phyloP scores from a whole-genome alignment of 1,284 basidiomycete species.

The Apiotrichum domesticum region DNA sequence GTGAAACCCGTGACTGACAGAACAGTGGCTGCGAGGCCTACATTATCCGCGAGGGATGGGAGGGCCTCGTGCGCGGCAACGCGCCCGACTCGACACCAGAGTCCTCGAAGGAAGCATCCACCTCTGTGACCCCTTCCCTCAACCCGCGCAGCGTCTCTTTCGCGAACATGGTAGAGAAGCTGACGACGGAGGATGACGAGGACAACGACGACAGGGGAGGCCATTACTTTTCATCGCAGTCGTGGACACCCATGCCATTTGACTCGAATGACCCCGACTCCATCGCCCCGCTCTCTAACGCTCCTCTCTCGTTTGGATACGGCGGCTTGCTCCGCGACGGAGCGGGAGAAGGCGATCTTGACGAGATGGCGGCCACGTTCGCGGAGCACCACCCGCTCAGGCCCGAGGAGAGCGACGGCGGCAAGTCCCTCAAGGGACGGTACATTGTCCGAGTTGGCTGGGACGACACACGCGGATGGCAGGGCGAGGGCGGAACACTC shows the following conservation, averaged over 20 bases:
- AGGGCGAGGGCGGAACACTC: constrained; percentile 89
- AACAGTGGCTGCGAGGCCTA: constrained; percentile 82
- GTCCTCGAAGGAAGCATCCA: constrained; percentile 17
- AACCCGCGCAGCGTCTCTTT: constrained; percentile 32
- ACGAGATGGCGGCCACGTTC: constrained; percentile 37
- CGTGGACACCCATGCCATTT: background rate
- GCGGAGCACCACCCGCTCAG: constrained; percentile 31
- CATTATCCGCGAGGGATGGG: constrained; percentile 95
- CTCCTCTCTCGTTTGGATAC: constrained; percentile 74
- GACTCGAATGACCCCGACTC: constrained; percentile 26
- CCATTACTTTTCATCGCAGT: background rate
- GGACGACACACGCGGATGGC: constrained; percentile 97
- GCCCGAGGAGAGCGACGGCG: constrained; percentile 45
- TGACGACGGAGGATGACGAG: constrained; percentile 13
- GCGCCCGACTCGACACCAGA: constrained; percentile 34
- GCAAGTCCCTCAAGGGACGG: constrained; percentile 68
- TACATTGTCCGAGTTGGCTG: constrained; percentile 96
- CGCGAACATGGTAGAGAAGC: constrained; percentile 6
- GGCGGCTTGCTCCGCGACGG: constrained; percentile 84
- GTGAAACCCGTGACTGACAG: no score
- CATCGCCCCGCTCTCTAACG: constrained; percentile 33
- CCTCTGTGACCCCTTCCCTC: constrained; percentile 24
- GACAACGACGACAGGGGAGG: constrained; percentile 8
- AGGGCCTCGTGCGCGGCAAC: constrained; percentile 70
- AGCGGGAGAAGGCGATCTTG: constrained; percentile 62